Evolutionary conservation across 2,329 filamentous ascomycete species (phyloP).

Genomic region (Fusarium equiseti): DNA sequence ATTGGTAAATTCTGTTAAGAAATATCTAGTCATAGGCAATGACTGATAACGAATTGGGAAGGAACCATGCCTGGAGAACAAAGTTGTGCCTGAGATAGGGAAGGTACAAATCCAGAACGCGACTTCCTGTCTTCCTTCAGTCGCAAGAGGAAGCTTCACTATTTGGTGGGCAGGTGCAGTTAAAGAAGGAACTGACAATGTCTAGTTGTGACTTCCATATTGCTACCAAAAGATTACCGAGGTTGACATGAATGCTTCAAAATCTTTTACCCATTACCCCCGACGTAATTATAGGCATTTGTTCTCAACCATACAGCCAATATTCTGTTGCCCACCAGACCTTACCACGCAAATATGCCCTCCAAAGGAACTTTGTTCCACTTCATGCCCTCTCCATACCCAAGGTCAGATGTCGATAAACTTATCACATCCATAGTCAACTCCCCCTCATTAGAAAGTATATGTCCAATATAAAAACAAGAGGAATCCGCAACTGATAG

Average conservation of each 20-base stretch:
- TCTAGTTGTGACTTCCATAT: too few relatives aligned
- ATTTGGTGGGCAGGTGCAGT: not conserved
- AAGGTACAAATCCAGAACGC: not conserved
- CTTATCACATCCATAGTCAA: not conserved
- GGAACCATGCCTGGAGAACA: not conserved
- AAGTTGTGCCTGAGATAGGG: not conserved
- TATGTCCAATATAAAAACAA: not conserved
- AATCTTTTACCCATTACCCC: not conserved
- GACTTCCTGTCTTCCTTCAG: not conserved
- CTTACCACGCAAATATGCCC: not conserved
- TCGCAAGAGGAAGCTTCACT: not conserved
- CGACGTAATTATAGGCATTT: not conserved
- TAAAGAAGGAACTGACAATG: not conserved
- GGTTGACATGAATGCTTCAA: not conserved
- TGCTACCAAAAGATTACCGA: not conserved
- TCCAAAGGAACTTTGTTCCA: slow-evolving; percentile 1
- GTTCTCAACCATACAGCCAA: not conserved
- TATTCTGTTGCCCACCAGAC: not conserved
- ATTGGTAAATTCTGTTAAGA: not conserved
- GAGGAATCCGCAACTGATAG: not conserved
- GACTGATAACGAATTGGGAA: not conserved
- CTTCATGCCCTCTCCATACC: not conserved
- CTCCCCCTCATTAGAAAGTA: too few relatives aligned
- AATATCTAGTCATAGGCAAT: not conserved
- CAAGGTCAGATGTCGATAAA: not conserved